Evolutionary conservation across 345 rosid species (phyloP).

Genomic region (Abelmoschus esculentus): DNA sequence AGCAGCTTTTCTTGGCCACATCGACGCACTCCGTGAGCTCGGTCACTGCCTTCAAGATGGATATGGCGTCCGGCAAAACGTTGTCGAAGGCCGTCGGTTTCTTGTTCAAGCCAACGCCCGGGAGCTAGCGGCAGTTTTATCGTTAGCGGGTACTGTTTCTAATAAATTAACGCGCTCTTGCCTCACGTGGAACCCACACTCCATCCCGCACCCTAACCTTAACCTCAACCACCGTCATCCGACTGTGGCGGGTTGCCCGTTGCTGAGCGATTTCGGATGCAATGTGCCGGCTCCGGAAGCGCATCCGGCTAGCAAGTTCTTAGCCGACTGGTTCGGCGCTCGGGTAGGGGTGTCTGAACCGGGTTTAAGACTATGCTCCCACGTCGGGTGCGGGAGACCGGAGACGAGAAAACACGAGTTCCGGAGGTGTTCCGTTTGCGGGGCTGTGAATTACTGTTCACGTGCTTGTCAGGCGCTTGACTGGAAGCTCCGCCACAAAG

Average conservation of each 20-base stretch:
- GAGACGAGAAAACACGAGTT: slow-evolving; percentile 93
- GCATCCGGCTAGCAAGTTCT: slow-evolving; percentile 67
- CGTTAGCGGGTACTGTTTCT: slow-evolving; percentile 22
- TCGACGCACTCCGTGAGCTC: slow-evolving; percentile 88
- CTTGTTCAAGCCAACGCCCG: slow-evolving; percentile 93
- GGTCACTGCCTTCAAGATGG: slow-evolving; percentile 98
- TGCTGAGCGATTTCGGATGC: slow-evolving; percentile 92
- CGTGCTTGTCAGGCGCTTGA: slow-evolving; percentile 97
- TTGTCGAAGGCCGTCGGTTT: slow-evolving; percentile 74
- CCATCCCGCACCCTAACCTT: slow-evolving; percentile 13
- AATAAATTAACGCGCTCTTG: slow-evolving; percentile 33
- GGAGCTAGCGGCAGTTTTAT: slow-evolving; percentile 66
- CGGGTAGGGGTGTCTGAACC: slow-evolving; percentile 33
- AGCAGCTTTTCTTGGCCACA: slow-evolving; percentile 78
- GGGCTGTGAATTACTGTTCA: slow-evolving; percentile 88
- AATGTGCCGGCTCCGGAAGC: slow-evolving; percentile 87
- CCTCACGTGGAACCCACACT: slow-evolving; percentile 44
- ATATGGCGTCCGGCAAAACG: slow-evolving; percentile 79
- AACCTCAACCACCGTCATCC: slow-evolving; percentile 16
- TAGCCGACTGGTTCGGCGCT: slow-evolving; percentile 60
- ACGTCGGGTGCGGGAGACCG: slow-evolving; percentile 79
- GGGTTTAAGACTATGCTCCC: slow-evolving; percentile 75
- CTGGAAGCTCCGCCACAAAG: slow-evolving; percentile 86
- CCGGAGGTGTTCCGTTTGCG: slow-evolving; percentile 87
- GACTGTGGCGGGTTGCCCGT: slow-evolving; percentile 49